Evolutionary conservation across 352 stramenopile species (phyloP).

Genomic region (Phytopythium litorale): DNA sequence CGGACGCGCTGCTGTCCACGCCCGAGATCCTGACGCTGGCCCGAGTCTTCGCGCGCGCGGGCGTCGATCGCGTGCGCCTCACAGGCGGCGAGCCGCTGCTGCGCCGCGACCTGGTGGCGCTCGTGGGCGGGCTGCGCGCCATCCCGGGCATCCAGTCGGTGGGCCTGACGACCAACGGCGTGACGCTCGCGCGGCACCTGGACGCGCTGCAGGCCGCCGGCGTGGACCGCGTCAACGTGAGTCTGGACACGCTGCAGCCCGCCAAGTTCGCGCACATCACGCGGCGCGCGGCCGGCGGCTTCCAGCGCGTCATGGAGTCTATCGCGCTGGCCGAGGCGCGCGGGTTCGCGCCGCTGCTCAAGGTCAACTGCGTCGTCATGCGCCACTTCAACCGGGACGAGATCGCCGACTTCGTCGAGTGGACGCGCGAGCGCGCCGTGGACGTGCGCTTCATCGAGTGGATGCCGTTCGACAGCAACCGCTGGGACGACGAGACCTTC

Average conservation of each 20-base stretch:
- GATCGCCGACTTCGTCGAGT: constrained; percentile 92
- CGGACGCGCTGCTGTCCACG: constrained; percentile 76
- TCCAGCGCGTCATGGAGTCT: constrained; percentile 78
- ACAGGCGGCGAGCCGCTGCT: constrained; percentile 93
- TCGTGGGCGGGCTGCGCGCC: constrained; percentile 42
- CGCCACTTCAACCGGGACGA: constrained; percentile 95
- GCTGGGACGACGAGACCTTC: constrained; percentile 92
- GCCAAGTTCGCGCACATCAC: constrained; percentile 94
- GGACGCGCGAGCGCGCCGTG: constrained; percentile 82
- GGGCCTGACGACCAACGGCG: constrained; percentile 96
- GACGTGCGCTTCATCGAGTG: constrained; percentile 99
- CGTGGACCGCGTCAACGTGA: constrained; percentile 93
- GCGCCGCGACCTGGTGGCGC: constrained; percentile 46
- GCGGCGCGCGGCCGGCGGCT: constrained; percentile 71
- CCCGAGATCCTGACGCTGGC: constrained; percentile 91
- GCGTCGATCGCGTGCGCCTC: constrained; percentile 92
- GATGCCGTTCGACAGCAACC: constrained; percentile 99
- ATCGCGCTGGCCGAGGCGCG: constrained; percentile 70
- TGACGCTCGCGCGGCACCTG: constrained; percentile 88
- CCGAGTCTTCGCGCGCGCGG: constrained; percentile 83
- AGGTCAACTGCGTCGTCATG: constrained; percentile 98
- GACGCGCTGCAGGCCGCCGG: constrained; percentile 74
- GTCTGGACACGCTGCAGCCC: constrained; percentile 92
- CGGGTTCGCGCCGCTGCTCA: constrained; percentile 64
- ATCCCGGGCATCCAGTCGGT: constrained; percentile 79